Evolutionary conservation across 345 rosid genomes (phyloP).

Genomic region (Lumnitzera littorea): DNA sequence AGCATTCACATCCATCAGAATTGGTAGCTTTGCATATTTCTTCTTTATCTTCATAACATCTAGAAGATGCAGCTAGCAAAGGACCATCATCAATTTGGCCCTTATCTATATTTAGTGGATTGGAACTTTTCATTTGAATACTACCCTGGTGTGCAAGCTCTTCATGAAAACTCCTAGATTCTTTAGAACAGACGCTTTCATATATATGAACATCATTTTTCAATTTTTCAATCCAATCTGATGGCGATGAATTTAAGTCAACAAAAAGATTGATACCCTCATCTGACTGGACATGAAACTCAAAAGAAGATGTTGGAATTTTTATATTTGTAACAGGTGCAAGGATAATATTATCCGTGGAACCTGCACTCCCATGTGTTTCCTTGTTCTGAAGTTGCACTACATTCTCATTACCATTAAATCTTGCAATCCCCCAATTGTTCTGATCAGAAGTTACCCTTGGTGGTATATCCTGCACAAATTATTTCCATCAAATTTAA

Average conservation of each 20-base stretch:
- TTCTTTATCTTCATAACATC: slow-evolving; percentile 26
- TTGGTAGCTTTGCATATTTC: slow-evolving; percentile 14
- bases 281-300: slow-evolving; percentile 65
- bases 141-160: slow-evolving; percentile 37
- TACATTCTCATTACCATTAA: slow-evolving; percentile 20
- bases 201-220: slow-evolving; percentile 39
- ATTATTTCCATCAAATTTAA: slow-evolving; percentile 19
- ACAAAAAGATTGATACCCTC: slow-evolving; percentile 73
- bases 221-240: slow-evolving; percentile 63
- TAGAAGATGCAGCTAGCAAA: slow-evolving; percentile 21
- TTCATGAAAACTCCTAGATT: slow-evolving; percentile 29
- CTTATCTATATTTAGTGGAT: slow-evolving; percentile 16
- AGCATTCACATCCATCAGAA: slow-evolving; percentile 27
- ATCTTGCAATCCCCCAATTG: slow-evolving; percentile 5
- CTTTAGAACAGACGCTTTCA: slow-evolving; percentile 31
- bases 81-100: slow-evolving; percentile 23
- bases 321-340: slow-evolving; percentile 14
- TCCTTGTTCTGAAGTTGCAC: slow-evolving; percentile 19
- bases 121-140: slow-evolving; percentile 28
- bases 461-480: slow-evolving; percentile 16
- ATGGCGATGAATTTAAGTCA: slow-evolving; percentile 58
- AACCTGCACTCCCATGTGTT: slow-evolving; percentile 19
- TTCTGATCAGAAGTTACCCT: slow-evolving; percentile 14
- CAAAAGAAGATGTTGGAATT: slow-evolving; percentile 44
- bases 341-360: slow-evolving; percentile 17